phyloP scores from a whole-genome alignment of 208 protist genomes.

The Leishmania amazonensis region DNA sequence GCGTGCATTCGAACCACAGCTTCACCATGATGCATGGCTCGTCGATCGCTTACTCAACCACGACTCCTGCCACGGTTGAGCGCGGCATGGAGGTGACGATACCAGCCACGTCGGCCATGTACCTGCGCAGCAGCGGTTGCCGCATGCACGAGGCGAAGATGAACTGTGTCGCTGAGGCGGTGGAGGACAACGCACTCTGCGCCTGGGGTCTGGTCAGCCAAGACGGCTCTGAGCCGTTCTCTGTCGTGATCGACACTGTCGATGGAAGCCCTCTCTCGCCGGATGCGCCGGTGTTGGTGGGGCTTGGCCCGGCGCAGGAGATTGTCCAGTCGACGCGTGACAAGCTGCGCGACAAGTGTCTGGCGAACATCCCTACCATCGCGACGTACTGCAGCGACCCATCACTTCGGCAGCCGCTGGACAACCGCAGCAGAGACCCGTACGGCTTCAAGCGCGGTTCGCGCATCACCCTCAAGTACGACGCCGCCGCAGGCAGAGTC shows the following conservation, averaged over 20 bases:
- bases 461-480: conserved; percentile 76
- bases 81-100: conserved; percentile 78
- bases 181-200: conserved; percentile 69
- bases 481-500: conserved; percentile 41
- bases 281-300: conserved; percentile 75
- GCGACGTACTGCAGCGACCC: conserved; percentile 74
- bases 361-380: conserved; percentile 33
- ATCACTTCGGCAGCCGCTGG: conserved; percentile 61
- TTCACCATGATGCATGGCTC: conserved; percentile 84
- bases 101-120: conserved; percentile 60
- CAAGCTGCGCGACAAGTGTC: conserved; percentile 66
- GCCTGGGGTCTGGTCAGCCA: conserved; percentile 80
- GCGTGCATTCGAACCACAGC: conserved; percentile 82
- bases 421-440: conserved; percentile 51
- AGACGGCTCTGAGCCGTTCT: conserved; percentile 42
- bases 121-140: conserved; percentile 84
- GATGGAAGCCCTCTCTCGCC: conserved; percentile 54
- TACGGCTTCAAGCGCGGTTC: conserved; percentile 75
- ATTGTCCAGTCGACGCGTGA: conserved; percentile 69
- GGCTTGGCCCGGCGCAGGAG: conserved; percentile 61
- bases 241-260: conserved; percentile 67
- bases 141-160: conserved; percentile 66
- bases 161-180: conserved; percentile 75
- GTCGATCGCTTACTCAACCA: conserved; percentile 57
- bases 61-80: conserved; percentile 41